These are phyloP conservation scores for Beauveria australis DNA, from an alignment of 2,329 filamentous ascomycete species.

Conservation along the genomic window DNA sequence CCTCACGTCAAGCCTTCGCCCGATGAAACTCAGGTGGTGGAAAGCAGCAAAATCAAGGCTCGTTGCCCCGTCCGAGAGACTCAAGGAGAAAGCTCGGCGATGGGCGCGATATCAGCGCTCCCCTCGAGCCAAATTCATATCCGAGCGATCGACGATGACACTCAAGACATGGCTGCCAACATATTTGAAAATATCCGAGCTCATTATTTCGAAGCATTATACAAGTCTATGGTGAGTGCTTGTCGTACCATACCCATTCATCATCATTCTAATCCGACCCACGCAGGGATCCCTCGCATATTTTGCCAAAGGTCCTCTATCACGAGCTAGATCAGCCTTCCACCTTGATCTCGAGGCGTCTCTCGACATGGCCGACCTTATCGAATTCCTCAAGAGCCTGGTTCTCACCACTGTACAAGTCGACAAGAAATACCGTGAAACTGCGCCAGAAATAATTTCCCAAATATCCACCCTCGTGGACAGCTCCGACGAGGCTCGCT, in stretches of 20 bases:
- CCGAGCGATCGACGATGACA: constrained; percentile 15
- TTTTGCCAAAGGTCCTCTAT: constrained; percentile 74
- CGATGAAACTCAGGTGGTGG: background rate
- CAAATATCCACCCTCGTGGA: constrained; percentile 49
- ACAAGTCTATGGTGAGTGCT: constrained; percentile 50
- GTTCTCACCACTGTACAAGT: constrained; percentile 59
- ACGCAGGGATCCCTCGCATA: constrained; percentile 66
- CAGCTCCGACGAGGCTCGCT: constrained; percentile 40
- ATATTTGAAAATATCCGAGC: constrained; percentile 51
- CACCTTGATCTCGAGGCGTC: constrained; percentile 53
- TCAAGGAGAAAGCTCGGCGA: background rate
- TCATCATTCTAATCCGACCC: constrained; percentile 13
- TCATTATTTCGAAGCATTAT: constrained; percentile 52
- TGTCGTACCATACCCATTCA: constrained; percentile 22
- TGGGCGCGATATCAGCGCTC: background rate
- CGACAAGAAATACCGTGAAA: constrained; percentile 74
- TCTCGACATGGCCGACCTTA: constrained; percentile 53
- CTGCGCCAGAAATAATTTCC: constrained; percentile 53
- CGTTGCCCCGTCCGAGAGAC: background rate
- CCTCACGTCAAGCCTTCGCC: background rate
- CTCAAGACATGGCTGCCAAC: constrained; percentile 36
- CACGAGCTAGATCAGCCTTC: constrained; percentile 64
- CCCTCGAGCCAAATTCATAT: background rate
- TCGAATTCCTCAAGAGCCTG: constrained; percentile 60
- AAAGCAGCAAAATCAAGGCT: background rate